Evolutionary conservation across 192 early-diverging fungal species (phyloP).

Genomic region (Tieghemiomyces parasiticus): DNA sequence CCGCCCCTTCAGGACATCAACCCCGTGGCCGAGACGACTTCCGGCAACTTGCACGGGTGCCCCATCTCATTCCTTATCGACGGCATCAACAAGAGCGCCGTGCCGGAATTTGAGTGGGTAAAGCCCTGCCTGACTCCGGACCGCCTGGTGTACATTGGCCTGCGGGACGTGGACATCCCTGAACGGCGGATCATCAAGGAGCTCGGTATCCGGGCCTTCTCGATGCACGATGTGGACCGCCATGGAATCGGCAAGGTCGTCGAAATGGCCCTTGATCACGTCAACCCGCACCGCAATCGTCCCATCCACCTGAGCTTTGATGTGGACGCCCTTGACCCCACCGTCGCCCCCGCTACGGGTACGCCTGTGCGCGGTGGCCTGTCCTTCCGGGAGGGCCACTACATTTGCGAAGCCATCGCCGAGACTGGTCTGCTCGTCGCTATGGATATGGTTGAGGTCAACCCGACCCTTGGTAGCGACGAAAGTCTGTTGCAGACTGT

Average conservation of each 20-base stretch:
- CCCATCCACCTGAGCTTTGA: conserved; percentile 89
- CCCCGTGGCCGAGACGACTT: conserved; percentile 71
- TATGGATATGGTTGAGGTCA: conserved; percentile 91
- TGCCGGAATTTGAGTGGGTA: conserved; percentile 63
- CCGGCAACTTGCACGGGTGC: conserved; percentile 93
- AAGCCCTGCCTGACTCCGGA: conserved; percentile 53
- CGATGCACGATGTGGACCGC: conserved; percentile 92
- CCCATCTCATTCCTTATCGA: conserved; percentile 83
- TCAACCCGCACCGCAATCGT: conserved; percentile 50
- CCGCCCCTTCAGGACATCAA: conserved; percentile 55
- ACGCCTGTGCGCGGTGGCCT: conserved; percentile 92
- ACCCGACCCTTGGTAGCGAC: conserved; percentile 71
- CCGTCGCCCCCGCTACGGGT: conserved; percentile 86
- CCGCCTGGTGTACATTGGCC: conserved; percentile 87
- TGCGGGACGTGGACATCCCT: conserved; percentile 80
- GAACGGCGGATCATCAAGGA: conserved; percentile 77
- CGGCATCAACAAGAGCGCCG: conserved; percentile 40
- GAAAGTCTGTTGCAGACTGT: conserved; percentile 67
- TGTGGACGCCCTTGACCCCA: conserved; percentile 90
- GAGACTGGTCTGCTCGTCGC: conserved; percentile 83
- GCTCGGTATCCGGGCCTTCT: conserved; percentile 81
- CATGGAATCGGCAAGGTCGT: conserved; percentile 86
- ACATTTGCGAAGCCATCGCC: conserved; percentile 80
- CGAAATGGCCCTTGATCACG: conserved; percentile 82
- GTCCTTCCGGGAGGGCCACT: conserved; percentile 93